These are phyloP conservation scores for Sutorius australiensis DNA, from an alignment of 768 basidiomycete genomes.

Conservation along the genomic window DNA sequence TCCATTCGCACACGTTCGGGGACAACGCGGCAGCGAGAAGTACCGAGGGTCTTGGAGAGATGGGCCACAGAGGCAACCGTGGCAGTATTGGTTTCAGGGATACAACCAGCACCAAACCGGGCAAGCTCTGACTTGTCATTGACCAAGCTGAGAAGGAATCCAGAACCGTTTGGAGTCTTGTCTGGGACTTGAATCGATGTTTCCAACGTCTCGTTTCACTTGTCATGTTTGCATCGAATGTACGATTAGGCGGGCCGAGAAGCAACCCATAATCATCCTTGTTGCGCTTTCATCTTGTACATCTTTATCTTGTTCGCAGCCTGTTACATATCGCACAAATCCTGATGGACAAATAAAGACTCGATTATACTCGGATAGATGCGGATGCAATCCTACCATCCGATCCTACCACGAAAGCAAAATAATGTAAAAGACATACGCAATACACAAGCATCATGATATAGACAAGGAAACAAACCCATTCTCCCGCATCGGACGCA, in stretches of 20 bases:
- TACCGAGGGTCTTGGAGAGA: conserved; percentile 42
- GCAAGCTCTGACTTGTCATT: conserved; percentile 43
- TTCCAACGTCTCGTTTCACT: not conserved
- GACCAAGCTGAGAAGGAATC: conserved; percentile 42
- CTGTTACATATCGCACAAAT: not conserved
- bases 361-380: conserved; percentile 22
- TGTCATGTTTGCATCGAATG: conserved; percentile 16
- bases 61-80: conserved; percentile 35
- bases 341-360: conserved; percentile 11
- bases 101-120: conserved; percentile 34
- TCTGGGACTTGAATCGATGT: not conserved
- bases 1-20: conserved; percentile 35
- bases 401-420: conserved; percentile 16
- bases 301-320: not conserved
- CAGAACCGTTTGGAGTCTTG: not conserved
- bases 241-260: conserved; percentile 20
- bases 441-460: conserved; percentile 29
- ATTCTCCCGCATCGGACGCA: conserved; percentile 4
- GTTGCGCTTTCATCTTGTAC: conserved; percentile 10
- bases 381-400: conserved; percentile 9
- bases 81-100: conserved; percentile 45
- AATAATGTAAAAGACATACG: conserved; percentile 29
- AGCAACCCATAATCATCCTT: not conserved
- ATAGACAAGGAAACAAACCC: conserved; percentile 26
- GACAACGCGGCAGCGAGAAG: conserved; percentile 46